phyloP scores from a whole-genome alignment of 2,329 filamentous ascomycete genomes.

The Scorias spongiosa region DNA sequence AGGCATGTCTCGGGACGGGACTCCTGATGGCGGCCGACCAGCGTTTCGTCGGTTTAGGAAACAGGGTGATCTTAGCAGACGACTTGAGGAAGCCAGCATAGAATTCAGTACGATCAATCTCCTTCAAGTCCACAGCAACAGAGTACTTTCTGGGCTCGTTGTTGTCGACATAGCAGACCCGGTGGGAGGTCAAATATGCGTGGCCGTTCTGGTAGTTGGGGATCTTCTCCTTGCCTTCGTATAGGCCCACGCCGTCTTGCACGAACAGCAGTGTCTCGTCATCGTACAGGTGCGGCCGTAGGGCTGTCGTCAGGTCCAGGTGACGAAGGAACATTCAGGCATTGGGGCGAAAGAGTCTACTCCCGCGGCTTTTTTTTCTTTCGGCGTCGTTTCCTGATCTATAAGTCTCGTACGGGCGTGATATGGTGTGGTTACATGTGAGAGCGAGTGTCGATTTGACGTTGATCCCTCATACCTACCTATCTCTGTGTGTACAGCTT shows the following conservation, averaged over 20 bases:
- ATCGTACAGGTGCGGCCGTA: constrained; percentile 79
- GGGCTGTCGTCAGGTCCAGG: constrained; percentile 87
- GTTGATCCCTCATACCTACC: no score
- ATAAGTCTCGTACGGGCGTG: not conserved
- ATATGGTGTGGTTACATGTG: constrained; percentile 11
- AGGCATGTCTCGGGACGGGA: constrained; percentile 30
- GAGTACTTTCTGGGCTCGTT: constrained; percentile 73
- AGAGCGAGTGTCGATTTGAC: not conserved
- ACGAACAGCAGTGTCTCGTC: constrained; percentile 94
- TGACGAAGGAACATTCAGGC: constrained; percentile 93
- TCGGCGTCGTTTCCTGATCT: not conserved
- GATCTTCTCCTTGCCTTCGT: constrained; percentile 96
- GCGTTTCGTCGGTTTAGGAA: constrained; percentile 63
- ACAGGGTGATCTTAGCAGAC: constrained; percentile 79
- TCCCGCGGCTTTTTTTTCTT: not conserved
- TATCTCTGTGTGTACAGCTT: no score
- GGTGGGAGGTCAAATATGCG: constrained; percentile 90
- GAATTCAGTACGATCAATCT: constrained; percentile 80
- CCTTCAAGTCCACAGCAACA: constrained; percentile 71
- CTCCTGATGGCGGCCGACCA: constrained; percentile 42
- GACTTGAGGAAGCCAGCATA: constrained; percentile 92
- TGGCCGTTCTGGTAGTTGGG: constrained; percentile 89
- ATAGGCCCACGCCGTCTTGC: constrained; percentile 91
- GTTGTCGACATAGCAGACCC: constrained; percentile 87
- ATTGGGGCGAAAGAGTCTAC: not conserved